A percentile compares a stretch with the other conserved stretches of the same genome.
Conservation (phyloP, 495 filamentous ascomycete genomes). For the Hypoxylon cercidicola region DNA sequence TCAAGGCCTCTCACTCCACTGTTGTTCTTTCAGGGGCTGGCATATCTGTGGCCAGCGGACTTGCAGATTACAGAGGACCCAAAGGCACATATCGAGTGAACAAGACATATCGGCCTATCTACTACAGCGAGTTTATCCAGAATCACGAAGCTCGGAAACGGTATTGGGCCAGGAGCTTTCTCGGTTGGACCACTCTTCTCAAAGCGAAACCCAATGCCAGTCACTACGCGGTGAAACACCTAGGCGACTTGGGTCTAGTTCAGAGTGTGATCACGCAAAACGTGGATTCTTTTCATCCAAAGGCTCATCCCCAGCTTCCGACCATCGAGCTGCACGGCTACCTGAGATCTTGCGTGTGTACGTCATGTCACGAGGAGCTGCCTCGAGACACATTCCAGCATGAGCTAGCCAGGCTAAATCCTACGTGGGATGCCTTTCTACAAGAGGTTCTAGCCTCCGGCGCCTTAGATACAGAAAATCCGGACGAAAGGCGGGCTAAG, state of each 20-base stretch:
- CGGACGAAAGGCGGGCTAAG: slow-evolving; percentile 70
- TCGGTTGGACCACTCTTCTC: slow-evolving; percentile 86
- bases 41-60: slow-evolving; percentile 90
- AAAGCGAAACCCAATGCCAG: slow-evolving; percentile 81
- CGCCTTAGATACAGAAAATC: slow-evolving; percentile 80
- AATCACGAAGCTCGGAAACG: slow-evolving; percentile 89
- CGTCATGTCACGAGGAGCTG: slow-evolving; percentile 75
- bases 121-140: slow-evolving; percentile 85
- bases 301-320: slow-evolving; percentile 76
- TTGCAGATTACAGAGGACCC: slow-evolving; percentile 90
- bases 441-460: slow-evolving; percentile 73
- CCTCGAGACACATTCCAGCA: slow-evolving; percentile 78
- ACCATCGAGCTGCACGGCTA: slow-evolving; percentile 93
- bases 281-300: slow-evolving; percentile 91
- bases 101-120: slow-evolving; percentile 88
- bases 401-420: slow-evolving; percentile 81
- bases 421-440: slow-evolving; percentile 84
- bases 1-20: slow-evolving; percentile 62
- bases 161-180: slow-evolving; percentile 95
- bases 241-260: slow-evolving; percentile 77
- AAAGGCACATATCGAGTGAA: slow-evolving; percentile 94
- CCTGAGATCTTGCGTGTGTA: slow-evolving; percentile 80
- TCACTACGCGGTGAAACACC: slow-evolving; percentile 76
- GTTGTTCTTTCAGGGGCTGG: slow-evolving; percentile 93
- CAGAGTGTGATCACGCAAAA: slow-evolving; percentile 91